Evolutionary conservation across 2,329 filamentous ascomycete species (phyloP).

Genomic region (Pyrenophora tritici-repentis): DNA sequence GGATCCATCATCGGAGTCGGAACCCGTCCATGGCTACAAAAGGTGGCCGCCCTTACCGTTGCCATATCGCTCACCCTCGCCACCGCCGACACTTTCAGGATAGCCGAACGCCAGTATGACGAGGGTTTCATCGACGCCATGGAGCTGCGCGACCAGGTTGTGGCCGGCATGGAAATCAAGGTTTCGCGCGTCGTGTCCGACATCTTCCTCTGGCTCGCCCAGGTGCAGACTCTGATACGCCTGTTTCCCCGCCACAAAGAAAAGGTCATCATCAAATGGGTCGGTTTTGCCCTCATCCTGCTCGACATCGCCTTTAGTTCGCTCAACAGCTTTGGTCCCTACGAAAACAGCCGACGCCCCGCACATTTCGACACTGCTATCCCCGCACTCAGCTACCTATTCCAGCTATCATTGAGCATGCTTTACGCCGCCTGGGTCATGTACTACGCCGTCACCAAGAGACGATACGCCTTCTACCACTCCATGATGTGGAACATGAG

Average conservation of each 20-base stretch:
- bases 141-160: conserved; percentile 75
- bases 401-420: conserved; percentile 82
- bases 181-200: conserved; percentile 92
- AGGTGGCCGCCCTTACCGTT: conserved; percentile 66
- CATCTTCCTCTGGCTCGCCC: conserved; percentile 95
- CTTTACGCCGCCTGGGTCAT: conserved; percentile 93
- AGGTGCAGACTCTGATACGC: conserved; percentile 94
- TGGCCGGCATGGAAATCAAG: conserved; percentile 83
- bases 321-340: conserved; percentile 78
- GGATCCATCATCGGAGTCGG: conserved; percentile 80
- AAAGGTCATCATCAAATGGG: conserved; percentile 99
- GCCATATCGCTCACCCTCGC: conserved; percentile 90
- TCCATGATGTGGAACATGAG: conserved; percentile 88
- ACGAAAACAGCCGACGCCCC: conserved; percentile 64
- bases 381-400: conserved; percentile 87
- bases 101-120: conserved; percentile 80
- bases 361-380: conserved; percentile 85
- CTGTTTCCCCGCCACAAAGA: conserved; percentile 95
- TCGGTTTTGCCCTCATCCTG: conserved; percentile 89
- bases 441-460: conserved; percentile 91
- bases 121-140: conserved; percentile 79
- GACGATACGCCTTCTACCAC: conserved; percentile 88
- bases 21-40: conserved; percentile 89
- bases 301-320: conserved; percentile 90
- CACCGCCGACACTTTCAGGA: conserved; percentile 85